These are phyloP conservation scores for Tricholoma bakamatsutake DNA, from an alignment of 768 basidiomycete genomes.

Conservation along the genomic window DNA sequence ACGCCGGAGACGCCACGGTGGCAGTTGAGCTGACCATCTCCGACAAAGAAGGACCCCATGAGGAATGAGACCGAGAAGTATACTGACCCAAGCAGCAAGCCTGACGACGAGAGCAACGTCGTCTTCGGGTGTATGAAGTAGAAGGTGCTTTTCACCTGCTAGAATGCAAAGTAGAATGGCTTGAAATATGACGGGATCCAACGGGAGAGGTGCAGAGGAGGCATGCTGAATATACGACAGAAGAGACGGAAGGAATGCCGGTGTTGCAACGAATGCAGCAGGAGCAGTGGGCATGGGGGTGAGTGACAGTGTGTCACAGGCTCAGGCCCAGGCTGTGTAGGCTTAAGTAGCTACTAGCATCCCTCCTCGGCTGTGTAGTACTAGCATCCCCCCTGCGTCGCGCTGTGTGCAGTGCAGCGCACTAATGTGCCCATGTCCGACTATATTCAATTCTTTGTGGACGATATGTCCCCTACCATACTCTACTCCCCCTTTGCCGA, in stretches of 20 bases:
- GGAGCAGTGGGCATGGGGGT: too few species aligned
- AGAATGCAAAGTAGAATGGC: slow-evolving; percentile 62
- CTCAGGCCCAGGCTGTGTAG: too few species aligned
- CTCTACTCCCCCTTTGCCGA: slow-evolving; percentile 57
- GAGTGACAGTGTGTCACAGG: too few species aligned
- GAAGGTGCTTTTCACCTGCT: slow-evolving; percentile 55
- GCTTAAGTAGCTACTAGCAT: too few species aligned
- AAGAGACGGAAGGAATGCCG: slow-evolving; percentile 44
- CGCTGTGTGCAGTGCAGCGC: too few species aligned
- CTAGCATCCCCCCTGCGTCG: too few species aligned
- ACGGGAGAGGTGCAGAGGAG: slow-evolving; percentile 39
- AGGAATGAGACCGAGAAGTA: slow-evolving; percentile 9
- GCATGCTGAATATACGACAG: slow-evolving; percentile 40
- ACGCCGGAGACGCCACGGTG: background rate
- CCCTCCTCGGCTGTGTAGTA: too few species aligned
- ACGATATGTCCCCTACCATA: slow-evolving; percentile 64
- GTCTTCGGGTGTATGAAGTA: slow-evolving; percentile 60
- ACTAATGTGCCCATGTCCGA: slow-evolving; percentile 14
- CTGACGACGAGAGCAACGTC: slow-evolving; percentile 56
- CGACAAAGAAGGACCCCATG: background rate
- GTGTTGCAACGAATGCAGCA: slow-evolving; percentile 37
- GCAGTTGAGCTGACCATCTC: background rate
- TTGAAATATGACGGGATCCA: slow-evolving; percentile 61
- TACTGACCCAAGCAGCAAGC: slow-evolving; percentile 51
- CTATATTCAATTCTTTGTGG: slow-evolving; percentile 28